Percentiles rank a stretch among this genome's conserved stretches.
phyloP scores from a whole-genome alignment of 2,329 filamentous ascomycete species.

The Tothia fuscella region DNA sequence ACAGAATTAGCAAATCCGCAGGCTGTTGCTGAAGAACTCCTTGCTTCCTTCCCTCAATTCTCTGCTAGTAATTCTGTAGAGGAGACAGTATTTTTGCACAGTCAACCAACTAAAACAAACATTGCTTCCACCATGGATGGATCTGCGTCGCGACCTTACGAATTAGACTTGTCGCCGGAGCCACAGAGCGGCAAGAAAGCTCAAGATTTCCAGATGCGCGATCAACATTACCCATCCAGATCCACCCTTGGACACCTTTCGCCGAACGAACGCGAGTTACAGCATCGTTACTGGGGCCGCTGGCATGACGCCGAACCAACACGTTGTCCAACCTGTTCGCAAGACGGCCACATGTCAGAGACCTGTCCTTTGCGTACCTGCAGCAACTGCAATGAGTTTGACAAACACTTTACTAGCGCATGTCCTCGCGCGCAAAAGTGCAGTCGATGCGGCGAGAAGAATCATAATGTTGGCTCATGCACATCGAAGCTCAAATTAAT shows the following conservation, averaged over 20 bases:
- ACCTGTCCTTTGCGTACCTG: constrained; percentile 30
- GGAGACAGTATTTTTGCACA: too few relatives aligned
- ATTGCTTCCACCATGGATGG: too few relatives aligned
- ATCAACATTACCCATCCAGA: background rate
- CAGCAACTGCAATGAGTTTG: constrained; percentile 30
- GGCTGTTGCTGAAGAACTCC: too few relatives aligned
- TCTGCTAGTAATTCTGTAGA: too few relatives aligned
- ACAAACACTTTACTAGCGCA: constrained; percentile 34
- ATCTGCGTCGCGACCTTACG: too few relatives aligned
- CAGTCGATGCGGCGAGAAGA: constrained; percentile 49
- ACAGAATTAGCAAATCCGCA: too few relatives aligned
- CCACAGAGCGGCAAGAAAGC: background rate
- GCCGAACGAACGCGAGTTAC: background rate
- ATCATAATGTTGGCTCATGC: constrained; percentile 44
- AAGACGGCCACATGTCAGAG: constrained; percentile 31
- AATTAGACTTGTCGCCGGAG: background rate
- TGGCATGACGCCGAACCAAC: background rate
- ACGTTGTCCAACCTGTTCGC: constrained; percentile 23
- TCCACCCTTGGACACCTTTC: background rate
- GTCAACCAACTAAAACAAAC: too few relatives aligned
- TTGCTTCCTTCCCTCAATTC: too few relatives aligned
- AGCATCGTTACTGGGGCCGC: background rate
- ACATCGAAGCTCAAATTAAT: constrained; percentile 42
- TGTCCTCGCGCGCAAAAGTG: constrained; percentile 44
- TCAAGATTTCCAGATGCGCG: background rate